Evolutionary conservation across 495 filamentous ascomycete species (phyloP), one percentile per base, ranked within the genome.

Genomic region (Penicillium malachiteum): DNA sequence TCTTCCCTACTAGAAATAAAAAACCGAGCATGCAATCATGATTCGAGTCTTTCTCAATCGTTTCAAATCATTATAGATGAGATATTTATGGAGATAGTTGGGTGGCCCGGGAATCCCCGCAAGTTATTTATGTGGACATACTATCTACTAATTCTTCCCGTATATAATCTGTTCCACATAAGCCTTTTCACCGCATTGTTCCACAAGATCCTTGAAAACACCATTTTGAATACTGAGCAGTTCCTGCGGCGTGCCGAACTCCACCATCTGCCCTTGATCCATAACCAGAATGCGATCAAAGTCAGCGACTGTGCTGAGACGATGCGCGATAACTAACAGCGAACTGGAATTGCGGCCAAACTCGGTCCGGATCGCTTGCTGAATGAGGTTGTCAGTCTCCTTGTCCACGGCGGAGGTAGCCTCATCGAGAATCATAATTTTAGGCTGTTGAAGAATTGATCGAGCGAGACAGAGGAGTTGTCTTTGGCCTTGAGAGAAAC

Each of bases 321-420:
- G 79, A 64, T 93, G 89, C 3, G 89, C 89, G 56, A 93, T 90
- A 0, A 88, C 85, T 26, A 90, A 58, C 1, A 91, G 66, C 3
- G 88, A 90, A 14, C 71, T 69, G 8, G 21, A 18, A 18, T 8
- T 10, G 35, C 78, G 76, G 53, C 81, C 75, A 47, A 90, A 89
- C 61, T 86, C 84, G 53, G 85, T 78, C 14, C 87, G 75, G 47
- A 93, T 87, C 53, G 77, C 91, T 48, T 84, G 85, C 67, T 96
- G 91, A 59, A 96, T 95, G 66, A 89, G 90, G 46, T 79, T 71
- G 65, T 96, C 91, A 4, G 90, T 96, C 18, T 78, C 82, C 71
- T 92, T 90, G 75, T 96, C 91, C 62, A 96, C 93, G 3, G 88
- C 88, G 1, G 90, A 89, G 10, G 91, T 96, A 11, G 91, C 91